These are phyloP conservation scores for Quambalaria eucalypti DNA, from an alignment of 1,284 basidiomycete genomes.

Conservation along the genomic window DNA sequence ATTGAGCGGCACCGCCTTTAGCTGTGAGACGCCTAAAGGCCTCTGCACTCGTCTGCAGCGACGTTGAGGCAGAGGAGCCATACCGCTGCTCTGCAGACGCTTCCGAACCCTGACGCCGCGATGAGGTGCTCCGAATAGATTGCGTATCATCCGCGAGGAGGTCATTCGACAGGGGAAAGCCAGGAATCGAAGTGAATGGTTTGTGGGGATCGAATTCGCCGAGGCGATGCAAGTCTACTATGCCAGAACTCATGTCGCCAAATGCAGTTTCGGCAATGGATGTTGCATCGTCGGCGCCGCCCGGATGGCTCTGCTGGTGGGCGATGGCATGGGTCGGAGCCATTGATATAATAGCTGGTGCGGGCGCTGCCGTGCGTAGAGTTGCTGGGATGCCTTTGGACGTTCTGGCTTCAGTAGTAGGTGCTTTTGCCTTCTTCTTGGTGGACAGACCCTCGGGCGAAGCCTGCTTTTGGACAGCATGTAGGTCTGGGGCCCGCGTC, in stretches of 20 bases:
- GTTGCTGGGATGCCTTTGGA: too few species aligned
- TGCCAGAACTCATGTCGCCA: too few species aligned
- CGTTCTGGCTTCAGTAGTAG: too few species aligned
- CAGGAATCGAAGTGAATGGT: conserved; percentile 23
- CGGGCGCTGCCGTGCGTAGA: conserved; percentile 17
- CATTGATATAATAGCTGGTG: conserved; percentile 27
- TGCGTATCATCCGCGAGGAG: conserved; percentile 37
- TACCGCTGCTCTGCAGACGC: conserved; percentile 8
- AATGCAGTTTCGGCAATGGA: background rate
- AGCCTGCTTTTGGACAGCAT: too few species aligned
- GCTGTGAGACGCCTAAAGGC: conserved; percentile 6
- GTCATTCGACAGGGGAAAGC: conserved; percentile 36
- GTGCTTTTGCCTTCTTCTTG: too few species aligned
- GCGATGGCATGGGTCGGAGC: conserved; percentile 20
- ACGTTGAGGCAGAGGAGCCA: background rate
- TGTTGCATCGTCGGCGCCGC: background rate
- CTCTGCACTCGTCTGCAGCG: conserved; percentile 23
- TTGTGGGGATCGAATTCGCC: background rate
- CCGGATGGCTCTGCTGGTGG: conserved; percentile 1
- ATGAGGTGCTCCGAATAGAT: conserved; percentile 29
- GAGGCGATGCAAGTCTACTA: too few species aligned
- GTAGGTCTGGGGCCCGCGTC: too few species aligned
- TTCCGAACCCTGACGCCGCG: conserved; percentile 18
- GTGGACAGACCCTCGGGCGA: too few species aligned
- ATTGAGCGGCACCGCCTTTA: background rate